Conservation (phyloP, 352 stramenopile species). For the Phytophthora meadii region DNA sequence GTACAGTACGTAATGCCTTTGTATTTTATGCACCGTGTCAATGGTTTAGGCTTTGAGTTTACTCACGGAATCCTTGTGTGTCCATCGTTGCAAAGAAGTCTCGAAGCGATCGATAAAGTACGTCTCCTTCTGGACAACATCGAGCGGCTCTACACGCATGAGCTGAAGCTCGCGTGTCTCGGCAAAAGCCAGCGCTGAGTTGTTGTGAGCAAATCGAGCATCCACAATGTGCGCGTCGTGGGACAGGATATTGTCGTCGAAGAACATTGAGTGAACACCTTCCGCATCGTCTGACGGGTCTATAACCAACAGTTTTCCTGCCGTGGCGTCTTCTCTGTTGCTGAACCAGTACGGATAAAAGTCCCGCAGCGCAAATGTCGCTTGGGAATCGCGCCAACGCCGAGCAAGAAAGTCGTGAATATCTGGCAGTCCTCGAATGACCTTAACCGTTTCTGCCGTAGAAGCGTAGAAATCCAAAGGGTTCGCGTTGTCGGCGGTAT, state of each 20-base stretch:
- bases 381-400: conserved; percentile 54
- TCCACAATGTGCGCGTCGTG: conserved; percentile 83
- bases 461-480: conserved; percentile 48
- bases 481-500: conserved; percentile 26
- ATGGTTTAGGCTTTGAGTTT: too few species aligned
- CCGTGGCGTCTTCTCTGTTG: conserved; percentile 51
- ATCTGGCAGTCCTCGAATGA: conserved; percentile 45
- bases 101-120: conserved; percentile 70
- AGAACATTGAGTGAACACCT: conserved; percentile 65
- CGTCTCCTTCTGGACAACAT: conserved; percentile 52
- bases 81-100: conserved; percentile 37
- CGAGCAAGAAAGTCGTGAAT: conserved; percentile 67
- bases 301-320: conserved; percentile 69
- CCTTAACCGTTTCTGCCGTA: conserved; percentile 8
- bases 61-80: conserved; percentile 1
- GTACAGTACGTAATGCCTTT: too few species aligned
- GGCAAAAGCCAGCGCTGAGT: conserved; percentile 41
- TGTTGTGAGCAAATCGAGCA: conserved; percentile 41
- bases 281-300: conserved; percentile 33
- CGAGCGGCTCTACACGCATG: conserved; percentile 71
- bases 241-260: conserved; percentile 82
- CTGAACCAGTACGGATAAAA: conserved; percentile 82
- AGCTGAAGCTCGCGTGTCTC: conserved; percentile 53
- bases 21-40: too few species aligned
- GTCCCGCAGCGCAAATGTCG: conserved; percentile 74